Evolutionary conservation across 2,329 filamentous ascomycete genomes (phyloP).

Genomic region (Venturia asperata): DNA sequence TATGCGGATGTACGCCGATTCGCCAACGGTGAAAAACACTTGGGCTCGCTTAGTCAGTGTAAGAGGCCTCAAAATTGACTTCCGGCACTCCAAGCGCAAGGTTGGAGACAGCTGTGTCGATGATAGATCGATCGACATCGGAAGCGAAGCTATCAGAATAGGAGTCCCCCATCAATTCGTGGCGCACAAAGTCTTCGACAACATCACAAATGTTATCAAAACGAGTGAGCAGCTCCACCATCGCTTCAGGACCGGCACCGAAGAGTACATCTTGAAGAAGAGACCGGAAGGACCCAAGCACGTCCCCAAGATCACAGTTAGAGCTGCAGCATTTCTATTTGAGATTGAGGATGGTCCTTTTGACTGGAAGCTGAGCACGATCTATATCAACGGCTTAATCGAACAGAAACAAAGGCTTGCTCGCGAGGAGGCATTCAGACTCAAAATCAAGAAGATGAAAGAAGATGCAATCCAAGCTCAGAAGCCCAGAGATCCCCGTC

Average conservation of each 20-base stretch:
- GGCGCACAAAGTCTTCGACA: slow-evolving; percentile 87
- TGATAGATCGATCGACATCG: slow-evolving; percentile 77
- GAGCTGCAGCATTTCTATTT: slow-evolving; percentile 75
- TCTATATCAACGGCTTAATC: slow-evolving; percentile 79
- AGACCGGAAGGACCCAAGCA: slow-evolving; percentile 76
- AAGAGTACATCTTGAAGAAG: slow-evolving; percentile 83
- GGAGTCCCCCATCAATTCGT: slow-evolving; percentile 88
- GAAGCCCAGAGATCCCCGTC: slow-evolving; percentile 37
- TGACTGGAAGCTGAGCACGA: slow-evolving; percentile 93
- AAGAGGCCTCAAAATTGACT: slow-evolving; percentile 71
- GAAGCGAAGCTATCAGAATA: slow-evolving; percentile 76
- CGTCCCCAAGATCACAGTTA: slow-evolving; percentile 77
- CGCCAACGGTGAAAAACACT: slow-evolving; percentile 70
- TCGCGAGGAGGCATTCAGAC: slow-evolving; percentile 78
- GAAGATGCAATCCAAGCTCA: slow-evolving; percentile 41
- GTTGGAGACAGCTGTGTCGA: slow-evolving; percentile 54
- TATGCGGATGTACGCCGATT: slow-evolving; percentile 77
- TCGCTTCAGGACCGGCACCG: slow-evolving; percentile 77
- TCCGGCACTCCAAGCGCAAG: slow-evolving; percentile 69
- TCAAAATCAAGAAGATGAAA: slow-evolving; percentile 82
- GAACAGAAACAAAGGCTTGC: slow-evolving; percentile 88
- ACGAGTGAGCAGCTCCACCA: slow-evolving; percentile 86
- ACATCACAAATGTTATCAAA: slow-evolving; percentile 80
- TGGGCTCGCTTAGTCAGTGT: slow-evolving; percentile 85
- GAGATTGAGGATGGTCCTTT: slow-evolving; percentile 95